Conservation (phyloP, 768 basidiomycete genomes). For the Leccinum disarticulatum region DNA sequence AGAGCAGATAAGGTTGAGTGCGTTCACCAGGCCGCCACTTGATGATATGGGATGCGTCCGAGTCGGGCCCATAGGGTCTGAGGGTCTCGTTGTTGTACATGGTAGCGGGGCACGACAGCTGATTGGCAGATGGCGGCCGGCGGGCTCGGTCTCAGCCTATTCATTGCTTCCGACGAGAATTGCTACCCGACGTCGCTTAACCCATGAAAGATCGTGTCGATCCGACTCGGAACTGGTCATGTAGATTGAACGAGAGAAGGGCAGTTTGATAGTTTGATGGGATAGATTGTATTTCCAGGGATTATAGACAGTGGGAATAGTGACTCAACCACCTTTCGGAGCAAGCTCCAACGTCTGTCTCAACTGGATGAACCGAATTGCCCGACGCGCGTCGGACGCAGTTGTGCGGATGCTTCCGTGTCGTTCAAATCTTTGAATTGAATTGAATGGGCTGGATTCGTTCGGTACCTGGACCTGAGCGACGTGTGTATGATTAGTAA, state of each 20-base stretch:
- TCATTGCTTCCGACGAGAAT: not conserved
- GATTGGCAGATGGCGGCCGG: not conserved
- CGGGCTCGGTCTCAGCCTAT: not conserved
- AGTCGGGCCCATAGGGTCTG: not conserved
- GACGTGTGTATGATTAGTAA: not conserved
- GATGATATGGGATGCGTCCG: not conserved
- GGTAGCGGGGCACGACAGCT: not conserved
- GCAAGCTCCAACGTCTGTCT: not conserved
- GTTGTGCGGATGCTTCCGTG: not conserved
- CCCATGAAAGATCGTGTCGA: not conserved
- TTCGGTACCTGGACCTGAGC: not conserved
- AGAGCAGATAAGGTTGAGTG: not conserved
- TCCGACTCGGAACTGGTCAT: not conserved
- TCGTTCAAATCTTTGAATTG: not conserved
- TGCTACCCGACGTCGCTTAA: not conserved
- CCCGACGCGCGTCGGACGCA: not conserved
- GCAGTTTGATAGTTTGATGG: not conserved
- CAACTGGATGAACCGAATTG: not conserved
- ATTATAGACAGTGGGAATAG: not conserved
- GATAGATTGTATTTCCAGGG: not conserved
- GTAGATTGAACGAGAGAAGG: not conserved
- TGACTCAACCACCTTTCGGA: not conserved
- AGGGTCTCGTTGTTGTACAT: not conserved
- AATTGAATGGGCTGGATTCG: not conserved
- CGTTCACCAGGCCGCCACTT: not conserved